Evolutionary conservation across 148 eudicot species (phyloP).

Genomic region (Rhododendron kiyosumense): DNA sequence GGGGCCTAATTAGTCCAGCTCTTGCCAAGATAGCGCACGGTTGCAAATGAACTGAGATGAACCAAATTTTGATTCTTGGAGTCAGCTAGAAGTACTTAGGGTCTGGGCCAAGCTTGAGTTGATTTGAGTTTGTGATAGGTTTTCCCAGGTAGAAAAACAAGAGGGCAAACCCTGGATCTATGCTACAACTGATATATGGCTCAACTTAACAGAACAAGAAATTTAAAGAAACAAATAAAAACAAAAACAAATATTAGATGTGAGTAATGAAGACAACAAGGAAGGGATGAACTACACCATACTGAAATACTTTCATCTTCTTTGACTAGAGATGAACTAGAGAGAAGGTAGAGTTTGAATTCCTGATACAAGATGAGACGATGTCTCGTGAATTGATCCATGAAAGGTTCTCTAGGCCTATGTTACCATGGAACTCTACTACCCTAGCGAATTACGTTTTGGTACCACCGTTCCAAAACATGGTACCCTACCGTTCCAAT

Average conservation of each 20-base stretch:
- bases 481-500: too few relatives aligned
- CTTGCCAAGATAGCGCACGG: not conserved
- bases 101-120: not conserved
- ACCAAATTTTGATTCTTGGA: not conserved
- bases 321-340: not conserved
- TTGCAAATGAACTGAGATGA: not conserved
- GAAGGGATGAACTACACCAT: not conserved
- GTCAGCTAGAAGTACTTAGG: not conserved
- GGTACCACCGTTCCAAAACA: too few relatives aligned
- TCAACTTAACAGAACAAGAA: not conserved
- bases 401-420: not conserved
- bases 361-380: not conserved
- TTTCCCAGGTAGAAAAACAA: not conserved
- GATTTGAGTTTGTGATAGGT: not conserved
- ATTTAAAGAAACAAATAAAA: not conserved
- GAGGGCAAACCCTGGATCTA: not conserved
- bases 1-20: not conserved
- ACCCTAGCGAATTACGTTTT: too few relatives aligned
- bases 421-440: too few relatives aligned
- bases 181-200: not conserved
- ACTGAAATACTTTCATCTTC: slow-evolving; percentile 1
- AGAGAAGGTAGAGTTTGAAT: not conserved
- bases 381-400: not conserved
- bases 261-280: not conserved
- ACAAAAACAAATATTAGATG: not conserved